Conservation (phyloP, 257 asterid species). For the Ajuga chamaepitys region DNA sequence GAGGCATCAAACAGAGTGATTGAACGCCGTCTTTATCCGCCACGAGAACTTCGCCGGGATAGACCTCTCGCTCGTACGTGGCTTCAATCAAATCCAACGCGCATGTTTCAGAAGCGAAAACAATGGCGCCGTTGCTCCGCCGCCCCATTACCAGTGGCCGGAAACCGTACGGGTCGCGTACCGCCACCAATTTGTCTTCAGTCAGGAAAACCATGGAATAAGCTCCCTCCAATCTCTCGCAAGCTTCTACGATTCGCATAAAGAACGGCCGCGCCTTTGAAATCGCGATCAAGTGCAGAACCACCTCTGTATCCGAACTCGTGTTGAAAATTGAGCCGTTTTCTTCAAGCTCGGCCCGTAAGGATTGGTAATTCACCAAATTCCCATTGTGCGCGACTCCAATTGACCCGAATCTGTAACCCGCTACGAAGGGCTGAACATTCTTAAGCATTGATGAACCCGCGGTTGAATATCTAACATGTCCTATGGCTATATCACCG, state of each 20-base stretch:
- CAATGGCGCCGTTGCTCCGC: constrained; percentile 53
- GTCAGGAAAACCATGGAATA: constrained; percentile 68
- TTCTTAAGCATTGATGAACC: constrained; percentile 92
- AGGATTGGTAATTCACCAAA: constrained; percentile 70
- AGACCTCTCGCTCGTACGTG: constrained; percentile 58
- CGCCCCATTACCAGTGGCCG: constrained; percentile 69
- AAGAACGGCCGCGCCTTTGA: constrained; percentile 80
- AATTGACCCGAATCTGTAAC: constrained; percentile 74
- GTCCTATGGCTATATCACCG: constrained; percentile 85
- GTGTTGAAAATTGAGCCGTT: constrained; percentile 85
- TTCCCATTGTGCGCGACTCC: constrained; percentile 98
- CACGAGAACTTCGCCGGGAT: constrained; percentile 60
- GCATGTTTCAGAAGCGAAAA: constrained; percentile 65
- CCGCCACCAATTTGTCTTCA: constrained; percentile 59
- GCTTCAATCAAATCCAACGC: constrained; percentile 78
- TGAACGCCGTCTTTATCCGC: constrained; percentile 50
- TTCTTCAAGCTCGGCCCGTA: constrained; percentile 76
- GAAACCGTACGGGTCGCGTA: constrained; percentile 56
- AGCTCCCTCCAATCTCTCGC: constrained; percentile 80
- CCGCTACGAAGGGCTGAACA: constrained; percentile 95
- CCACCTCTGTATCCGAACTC: constrained; percentile 82
- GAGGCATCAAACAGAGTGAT: constrained; percentile 58
- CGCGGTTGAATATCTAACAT: constrained; percentile 89
- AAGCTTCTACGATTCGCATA: constrained; percentile 82
- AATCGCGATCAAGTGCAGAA: constrained; percentile 78